Evolutionary conservation across 176 grass and related monocot species (phyloP).

Genomic region (Musa beccarii): DNA sequence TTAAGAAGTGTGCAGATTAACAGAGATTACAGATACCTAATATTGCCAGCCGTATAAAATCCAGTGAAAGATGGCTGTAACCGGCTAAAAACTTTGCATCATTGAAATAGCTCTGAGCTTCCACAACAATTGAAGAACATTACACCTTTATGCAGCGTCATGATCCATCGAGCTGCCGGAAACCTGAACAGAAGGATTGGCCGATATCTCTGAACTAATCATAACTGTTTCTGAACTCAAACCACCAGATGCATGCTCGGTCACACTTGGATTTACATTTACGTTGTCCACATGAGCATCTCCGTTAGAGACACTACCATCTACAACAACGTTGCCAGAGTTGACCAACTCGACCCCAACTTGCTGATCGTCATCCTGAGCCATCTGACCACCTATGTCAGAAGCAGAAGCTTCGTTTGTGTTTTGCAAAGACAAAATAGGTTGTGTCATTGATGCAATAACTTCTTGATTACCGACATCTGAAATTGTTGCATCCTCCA

Average conservation of each 20-base stretch:
- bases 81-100: background rate
- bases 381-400: background rate
- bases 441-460: background rate
- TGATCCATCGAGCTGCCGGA: background rate
- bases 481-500: conserved; percentile 1
- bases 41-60: background rate
- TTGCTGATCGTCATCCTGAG: background rate
- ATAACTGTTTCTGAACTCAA: background rate
- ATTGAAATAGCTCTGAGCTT: background rate
- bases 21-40: background rate
- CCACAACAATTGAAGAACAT: background rate
- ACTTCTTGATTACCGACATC: background rate
- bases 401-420: background rate
- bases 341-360: background rate
- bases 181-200: background rate
- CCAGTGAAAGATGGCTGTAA: background rate
- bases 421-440: background rate
- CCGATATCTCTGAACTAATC: background rate
- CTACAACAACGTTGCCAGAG: background rate
- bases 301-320: background rate
- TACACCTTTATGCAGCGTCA: background rate
- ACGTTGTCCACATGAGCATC: background rate
- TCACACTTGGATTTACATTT: background rate
- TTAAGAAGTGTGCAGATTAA: background rate
- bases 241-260: background rate